phyloP scores from a whole-genome alignment of 225 moss, liverwort and hornwort genomes.

The Polytrichum formosum region DNA sequence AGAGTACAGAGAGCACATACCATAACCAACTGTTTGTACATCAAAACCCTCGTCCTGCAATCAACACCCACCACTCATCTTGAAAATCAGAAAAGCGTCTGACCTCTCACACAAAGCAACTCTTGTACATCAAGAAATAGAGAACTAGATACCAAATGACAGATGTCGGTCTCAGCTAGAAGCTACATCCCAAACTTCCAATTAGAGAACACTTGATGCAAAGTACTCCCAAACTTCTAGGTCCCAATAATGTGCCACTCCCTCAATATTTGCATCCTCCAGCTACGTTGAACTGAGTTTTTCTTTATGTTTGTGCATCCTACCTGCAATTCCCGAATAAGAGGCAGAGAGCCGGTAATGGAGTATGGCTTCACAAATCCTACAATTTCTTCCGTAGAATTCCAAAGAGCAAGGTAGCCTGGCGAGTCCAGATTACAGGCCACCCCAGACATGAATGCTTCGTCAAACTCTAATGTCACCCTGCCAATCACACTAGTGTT shows the following conservation, averaged over 20 bases:
- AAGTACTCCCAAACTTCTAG: not conserved
- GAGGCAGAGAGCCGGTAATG: slow-evolving; percentile 75
- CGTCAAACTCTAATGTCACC: slow-evolving; percentile 60
- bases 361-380: slow-evolving; percentile 78
- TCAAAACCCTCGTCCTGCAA: slow-evolving; percentile 71
- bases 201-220: too few species aligned
- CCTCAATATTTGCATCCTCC: not conserved
- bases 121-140: too few species aligned
- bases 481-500: slow-evolving; percentile 14
- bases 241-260: not conserved
- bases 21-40: slow-evolving; percentile 70
- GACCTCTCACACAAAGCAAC: too few species aligned
- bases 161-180: too few species aligned
- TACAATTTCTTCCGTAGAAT: slow-evolving; percentile 63
- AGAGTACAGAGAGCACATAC: slow-evolving; percentile 26
- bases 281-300: not conserved
- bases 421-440: slow-evolving; percentile 68
- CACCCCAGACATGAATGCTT: slow-evolving; percentile 60
- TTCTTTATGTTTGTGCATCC: not conserved
- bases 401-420: slow-evolving; percentile 71
- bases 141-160: too few species aligned
- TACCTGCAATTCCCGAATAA: slow-evolving; percentile 70
- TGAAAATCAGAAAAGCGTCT: too few species aligned
- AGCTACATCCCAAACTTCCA: too few species aligned
- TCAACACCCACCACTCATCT: not conserved